Percentiles rank a stretch among this genome's conserved stretches.
Conservation (phyloP, 371 early-diverging fungal species). For the Actinomortierella wolfii region DNA sequence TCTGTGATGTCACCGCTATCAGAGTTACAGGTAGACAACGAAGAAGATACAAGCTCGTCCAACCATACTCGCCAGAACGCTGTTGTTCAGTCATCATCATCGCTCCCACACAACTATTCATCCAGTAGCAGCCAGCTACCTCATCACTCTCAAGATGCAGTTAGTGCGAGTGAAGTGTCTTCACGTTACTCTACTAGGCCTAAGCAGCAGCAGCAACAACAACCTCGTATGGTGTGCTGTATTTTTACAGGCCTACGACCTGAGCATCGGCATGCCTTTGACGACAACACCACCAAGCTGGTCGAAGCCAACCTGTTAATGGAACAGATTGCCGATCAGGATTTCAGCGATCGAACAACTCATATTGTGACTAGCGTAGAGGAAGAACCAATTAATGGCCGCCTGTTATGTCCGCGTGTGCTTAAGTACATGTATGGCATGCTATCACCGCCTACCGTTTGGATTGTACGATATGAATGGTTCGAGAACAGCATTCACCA, state of each 20-base stretch:
- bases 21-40: too few species aligned
- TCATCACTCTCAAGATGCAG: too few species aligned
- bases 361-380: conserved; percentile 29
- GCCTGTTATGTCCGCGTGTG: conserved; percentile 17
- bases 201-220: background rate
- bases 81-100: too few species aligned
- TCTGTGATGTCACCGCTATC: too few species aligned
- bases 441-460: conserved; percentile 10
- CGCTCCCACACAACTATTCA: too few species aligned
- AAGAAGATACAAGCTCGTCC: too few species aligned
- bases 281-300: conserved; percentile 13
- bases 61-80: too few species aligned
- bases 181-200: background rate
- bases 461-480: conserved; percentile 36
- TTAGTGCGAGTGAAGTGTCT: background rate
- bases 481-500: conserved; percentile 24
- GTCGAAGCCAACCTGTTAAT: conserved; percentile 28
- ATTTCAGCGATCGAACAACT: conserved; percentile 14
- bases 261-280: conserved; percentile 14
- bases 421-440: conserved; percentile 28
- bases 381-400: background rate
- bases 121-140: too few species aligned
- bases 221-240: conserved; percentile 9
- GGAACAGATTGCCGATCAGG: conserved; percentile 31
- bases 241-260: conserved; percentile 25